Evolutionary conservation across 371 early-diverging fungal genomes (phyloP), one percentile per base, ranked within the genome.

Genomic region (Coemansia sp.): DNA sequence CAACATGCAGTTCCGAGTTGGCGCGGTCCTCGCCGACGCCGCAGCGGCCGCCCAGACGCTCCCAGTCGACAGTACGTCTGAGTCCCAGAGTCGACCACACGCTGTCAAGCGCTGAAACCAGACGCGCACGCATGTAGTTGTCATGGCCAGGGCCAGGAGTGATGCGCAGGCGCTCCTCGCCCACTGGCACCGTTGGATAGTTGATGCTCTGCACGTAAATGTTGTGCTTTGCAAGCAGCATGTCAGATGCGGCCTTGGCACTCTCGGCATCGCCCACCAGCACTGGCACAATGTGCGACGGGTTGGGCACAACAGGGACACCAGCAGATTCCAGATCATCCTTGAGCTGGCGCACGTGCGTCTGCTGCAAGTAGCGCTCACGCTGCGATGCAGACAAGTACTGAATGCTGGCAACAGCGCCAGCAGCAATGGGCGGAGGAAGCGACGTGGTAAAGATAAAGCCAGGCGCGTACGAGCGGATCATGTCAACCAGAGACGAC

Each of bases 381-480:
- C 79, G 80, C 55, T 84, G 85, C 16, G 95, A 95, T 61, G 83
- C 61, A 68, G 91, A 92, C 64, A 98, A 87, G 78, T 97, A 92
- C 68, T 91, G 89, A 81, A 98, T 90, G 62, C 94, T 93, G 21
- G 94, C 90, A 54, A 92, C 84, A 12, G 97, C 94, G 64, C 96
- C 99, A 37, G 94, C 88, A 14, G 91, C 94, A 59, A 95, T 90
- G 39, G 91, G 87, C 40, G 99, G 99, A 30, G 99, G 99, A 25
- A 98, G 86, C 20, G 98, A 97, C 5, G 99, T 98, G 64, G 99
- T 98, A 81, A 98, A 98, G 80, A 98, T 98, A 83, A 98, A 98
- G 47, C 99, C 99, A 42, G 98, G 98, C 8, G 99, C 99, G 80
- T 97, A 98, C 25, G 94, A 94, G 65, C 99, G 94, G 57, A 98